Evolutionary conservation across 2,329 filamentous ascomycete genomes (phyloP).

Genomic region (Coniochaeta ligniaria): DNA sequence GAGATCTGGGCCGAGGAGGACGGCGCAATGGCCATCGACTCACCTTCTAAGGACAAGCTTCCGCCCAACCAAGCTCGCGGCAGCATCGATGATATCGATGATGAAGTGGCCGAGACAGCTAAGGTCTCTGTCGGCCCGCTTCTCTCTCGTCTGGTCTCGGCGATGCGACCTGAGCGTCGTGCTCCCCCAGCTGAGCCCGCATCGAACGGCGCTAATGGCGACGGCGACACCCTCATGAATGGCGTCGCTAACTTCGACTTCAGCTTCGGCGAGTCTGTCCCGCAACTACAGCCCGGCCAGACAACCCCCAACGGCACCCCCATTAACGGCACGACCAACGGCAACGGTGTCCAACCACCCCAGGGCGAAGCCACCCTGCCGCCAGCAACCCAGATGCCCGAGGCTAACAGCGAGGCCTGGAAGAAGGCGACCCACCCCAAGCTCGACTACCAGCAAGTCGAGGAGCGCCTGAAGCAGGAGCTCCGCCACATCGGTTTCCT

Average conservation of each 20-base stretch:
- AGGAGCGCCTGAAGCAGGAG: conserved; percentile 87
- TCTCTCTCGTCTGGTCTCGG: conserved; percentile 71
- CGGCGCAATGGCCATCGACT: conserved; percentile 67
- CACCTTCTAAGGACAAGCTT: conserved; percentile 56
- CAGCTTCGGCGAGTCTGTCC: conserved; percentile 8
- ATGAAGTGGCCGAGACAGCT: conserved; percentile 81
- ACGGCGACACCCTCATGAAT: conserved; percentile 47
- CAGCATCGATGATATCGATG: conserved; percentile 77
- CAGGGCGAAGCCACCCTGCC: conserved; percentile 35
- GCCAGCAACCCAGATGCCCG: conserved; percentile 72
- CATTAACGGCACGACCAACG: conserved; percentile 21
- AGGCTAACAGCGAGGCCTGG: conserved; percentile 69
- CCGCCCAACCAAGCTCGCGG: conserved; percentile 78
- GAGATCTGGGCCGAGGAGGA: conserved; percentile 96
- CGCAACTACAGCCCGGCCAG: conserved; percentile 2
- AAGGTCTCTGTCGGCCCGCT: conserved; percentile 83
- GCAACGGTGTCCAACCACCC: conserved; percentile 7
- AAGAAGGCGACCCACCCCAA: conserved; percentile 70
- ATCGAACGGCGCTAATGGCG: conserved; percentile 41
- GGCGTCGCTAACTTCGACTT: conserved; percentile 42
- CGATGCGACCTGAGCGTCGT: conserved; percentile 71
- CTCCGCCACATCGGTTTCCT: conserved; percentile 86
- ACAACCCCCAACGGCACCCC: conserved; percentile 3
- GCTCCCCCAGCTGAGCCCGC: conserved; percentile 47
- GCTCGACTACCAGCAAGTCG: conserved; percentile 78